Percentiles rank a stretch among this genome's conserved stretches.
Evolutionary conservation across 345 rosid genomes (phyloP).

Genomic region (Lepidium didymum): DNA sequence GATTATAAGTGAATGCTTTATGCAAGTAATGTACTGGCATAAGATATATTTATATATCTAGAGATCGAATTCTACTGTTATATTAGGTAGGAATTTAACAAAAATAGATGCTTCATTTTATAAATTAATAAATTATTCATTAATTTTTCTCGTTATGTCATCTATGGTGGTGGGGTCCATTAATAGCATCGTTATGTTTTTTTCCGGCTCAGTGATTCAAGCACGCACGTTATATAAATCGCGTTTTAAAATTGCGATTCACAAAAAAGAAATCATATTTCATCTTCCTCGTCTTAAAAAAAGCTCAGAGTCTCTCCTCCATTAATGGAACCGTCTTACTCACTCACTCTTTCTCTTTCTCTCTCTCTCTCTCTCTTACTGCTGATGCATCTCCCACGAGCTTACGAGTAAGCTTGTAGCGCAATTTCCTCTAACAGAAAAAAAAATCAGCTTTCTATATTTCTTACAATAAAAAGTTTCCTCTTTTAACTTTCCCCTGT

Average conservation of each 20-base stretch:
- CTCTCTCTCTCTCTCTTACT: neutral
- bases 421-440: conserved; percentile 12
- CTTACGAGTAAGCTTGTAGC: neutral
- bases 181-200: neutral
- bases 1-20: too few relatives aligned
- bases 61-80: too few relatives aligned
- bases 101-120: too few relatives aligned
- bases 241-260: neutral
- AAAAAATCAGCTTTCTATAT: neutral
- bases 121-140: neutral
- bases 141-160: conserved; percentile 1
- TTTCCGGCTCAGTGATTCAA: neutral
- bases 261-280: neutral
- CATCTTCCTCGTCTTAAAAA: neutral
- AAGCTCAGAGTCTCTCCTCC: conserved; percentile 12
- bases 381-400: conserved; percentile 27
- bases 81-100: too few relatives aligned
- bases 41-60: too few relatives aligned
- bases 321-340: conserved; percentile 14
- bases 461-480: neutral
- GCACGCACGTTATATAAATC: neutral
- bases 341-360: too few relatives aligned
- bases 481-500: conserved; percentile 10
- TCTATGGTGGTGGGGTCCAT: conserved; percentile 12
- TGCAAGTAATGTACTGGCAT: too few relatives aligned